A percentile compares a stretch with the other conserved stretches of the same genome.
Evolutionary conservation across 345 rosid species (phyloP).

Genomic region (Geranium rotundifolium): DNA sequence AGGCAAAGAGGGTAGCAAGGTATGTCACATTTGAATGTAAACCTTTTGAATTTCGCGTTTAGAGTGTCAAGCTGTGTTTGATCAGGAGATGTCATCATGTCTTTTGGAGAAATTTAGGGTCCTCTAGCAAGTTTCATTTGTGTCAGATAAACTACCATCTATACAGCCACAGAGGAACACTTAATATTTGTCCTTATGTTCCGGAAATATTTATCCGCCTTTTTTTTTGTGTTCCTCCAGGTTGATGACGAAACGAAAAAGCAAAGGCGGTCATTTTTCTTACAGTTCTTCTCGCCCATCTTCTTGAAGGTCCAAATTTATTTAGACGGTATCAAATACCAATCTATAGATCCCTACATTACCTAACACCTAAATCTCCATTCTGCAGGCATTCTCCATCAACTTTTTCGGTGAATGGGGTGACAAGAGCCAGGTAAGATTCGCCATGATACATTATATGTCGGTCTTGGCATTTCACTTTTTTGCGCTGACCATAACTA

Average conservation of each 20-base stretch:
- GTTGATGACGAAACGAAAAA: slow-evolving; percentile 11
- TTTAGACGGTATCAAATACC: not conserved
- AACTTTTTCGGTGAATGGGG: slow-evolving; percentile 24
- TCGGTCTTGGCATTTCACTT: slow-evolving; percentile 9
- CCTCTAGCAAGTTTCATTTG: not conserved
- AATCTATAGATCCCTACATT: not conserved
- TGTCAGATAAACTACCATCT: not conserved
- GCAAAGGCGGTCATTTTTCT: slow-evolving; percentile 11
- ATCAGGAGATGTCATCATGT: not conserved
- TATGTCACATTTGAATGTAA: slow-evolving; percentile 9
- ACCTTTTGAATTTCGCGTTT: not conserved
- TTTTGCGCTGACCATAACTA: slow-evolving; percentile 4
- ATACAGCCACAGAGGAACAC: too few species aligned
- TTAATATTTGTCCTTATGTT: not conserved
- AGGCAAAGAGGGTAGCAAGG: slow-evolving; percentile 44
- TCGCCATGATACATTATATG: not conserved
- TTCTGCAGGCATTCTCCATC: slow-evolving; percentile 18
- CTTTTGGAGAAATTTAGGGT: not conserved
- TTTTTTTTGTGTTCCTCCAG: not conserved
- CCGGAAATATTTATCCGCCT: not conserved
- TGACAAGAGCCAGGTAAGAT: slow-evolving; percentile 21
- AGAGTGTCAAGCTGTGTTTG: not conserved
- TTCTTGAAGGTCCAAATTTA: slow-evolving; percentile 11
- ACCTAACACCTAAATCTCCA: not conserved
- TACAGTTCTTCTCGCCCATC: slow-evolving; percentile 14